Conservation (phyloP, 805 yeast species). For the Ogataea trehalophila region DNA sequence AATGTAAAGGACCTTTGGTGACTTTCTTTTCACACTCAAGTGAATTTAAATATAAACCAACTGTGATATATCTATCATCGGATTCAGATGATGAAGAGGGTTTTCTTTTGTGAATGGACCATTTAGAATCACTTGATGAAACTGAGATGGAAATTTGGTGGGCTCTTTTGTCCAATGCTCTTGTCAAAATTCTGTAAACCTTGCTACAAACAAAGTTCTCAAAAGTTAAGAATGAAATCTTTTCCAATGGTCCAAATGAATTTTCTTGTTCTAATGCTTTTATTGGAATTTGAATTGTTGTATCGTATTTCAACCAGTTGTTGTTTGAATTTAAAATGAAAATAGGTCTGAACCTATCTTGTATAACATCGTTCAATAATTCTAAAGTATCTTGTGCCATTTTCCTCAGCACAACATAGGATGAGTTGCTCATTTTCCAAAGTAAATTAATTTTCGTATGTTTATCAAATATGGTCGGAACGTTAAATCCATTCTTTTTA, state of each 20-base stretch:
- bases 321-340: slow-evolving; percentile 58
- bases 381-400: slow-evolving; percentile 66
- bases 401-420: slow-evolving; percentile 56
- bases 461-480: slow-evolving; percentile 75
- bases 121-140: slow-evolving; percentile 20
- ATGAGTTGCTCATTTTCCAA: slow-evolving; percentile 71
- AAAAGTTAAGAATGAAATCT: slow-evolving; percentile 63
- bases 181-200: slow-evolving; percentile 50
- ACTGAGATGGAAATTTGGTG: slow-evolving; percentile 31
- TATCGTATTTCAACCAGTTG: slow-evolving; percentile 61
- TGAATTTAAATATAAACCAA: slow-evolving; percentile 69
- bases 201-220: slow-evolving; percentile 63
- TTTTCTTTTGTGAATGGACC: slow-evolving; percentile 50
- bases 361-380: slow-evolving; percentile 71
- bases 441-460: slow-evolving; percentile 71
- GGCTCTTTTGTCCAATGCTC: slow-evolving; percentile 52
- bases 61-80: slow-evolving; percentile 32
- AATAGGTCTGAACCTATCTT: slow-evolving; percentile 76
- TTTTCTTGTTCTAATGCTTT: slow-evolving; percentile 34
- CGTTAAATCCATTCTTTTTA: slow-evolving; percentile 55
- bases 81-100: slow-evolving; percentile 29
- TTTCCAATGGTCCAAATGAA: slow-evolving; percentile 64
- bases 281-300: slow-evolving; percentile 49
- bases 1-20: slow-evolving; percentile 77
- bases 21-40: slow-evolving; percentile 75